Percentiles rank a stretch among this genome's conserved stretches.
phyloP scores from a whole-genome alignment of 768 basidiomycete species.

The Mycena galericulata region DNA sequence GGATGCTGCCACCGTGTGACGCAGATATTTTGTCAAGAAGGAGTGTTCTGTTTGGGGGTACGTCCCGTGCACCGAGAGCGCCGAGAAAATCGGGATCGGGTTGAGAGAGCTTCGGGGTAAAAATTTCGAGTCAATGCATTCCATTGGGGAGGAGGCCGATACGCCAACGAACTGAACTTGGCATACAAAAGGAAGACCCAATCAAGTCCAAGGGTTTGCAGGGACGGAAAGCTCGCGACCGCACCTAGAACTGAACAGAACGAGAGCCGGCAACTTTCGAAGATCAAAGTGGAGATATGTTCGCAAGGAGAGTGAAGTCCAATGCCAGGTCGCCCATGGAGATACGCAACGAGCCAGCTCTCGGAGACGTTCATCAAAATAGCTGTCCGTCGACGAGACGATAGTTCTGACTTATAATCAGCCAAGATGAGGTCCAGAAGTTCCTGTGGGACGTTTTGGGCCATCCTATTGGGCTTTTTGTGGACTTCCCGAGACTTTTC shows the following conservation, averaged over 20 bases:
- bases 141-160: neutral
- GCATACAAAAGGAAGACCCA: slow-evolving; percentile 2
- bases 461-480: no score
- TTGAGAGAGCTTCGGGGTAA: neutral
- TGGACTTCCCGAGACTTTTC: no score
- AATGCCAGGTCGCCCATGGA: neutral
- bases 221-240: neutral
- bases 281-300: neutral
- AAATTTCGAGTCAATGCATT: neutral
- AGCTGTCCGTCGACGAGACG: no score
- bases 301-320: neutral
- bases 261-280: neutral
- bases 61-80: neutral
- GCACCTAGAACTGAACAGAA: neutral
- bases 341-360: neutral
- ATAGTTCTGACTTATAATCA: no score
- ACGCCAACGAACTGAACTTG: neutral
- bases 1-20: no score
- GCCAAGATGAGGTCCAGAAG: no score
- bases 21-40: neutral
- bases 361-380: no score
- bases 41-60: neutral
- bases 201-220: neutral
- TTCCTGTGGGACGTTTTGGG: no score
- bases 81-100: neutral